These are phyloP conservation scores for Clonostachys rosea DNA, from an alignment of 2,329 filamentous ascomycete genomes.

Conservation along the genomic window DNA sequence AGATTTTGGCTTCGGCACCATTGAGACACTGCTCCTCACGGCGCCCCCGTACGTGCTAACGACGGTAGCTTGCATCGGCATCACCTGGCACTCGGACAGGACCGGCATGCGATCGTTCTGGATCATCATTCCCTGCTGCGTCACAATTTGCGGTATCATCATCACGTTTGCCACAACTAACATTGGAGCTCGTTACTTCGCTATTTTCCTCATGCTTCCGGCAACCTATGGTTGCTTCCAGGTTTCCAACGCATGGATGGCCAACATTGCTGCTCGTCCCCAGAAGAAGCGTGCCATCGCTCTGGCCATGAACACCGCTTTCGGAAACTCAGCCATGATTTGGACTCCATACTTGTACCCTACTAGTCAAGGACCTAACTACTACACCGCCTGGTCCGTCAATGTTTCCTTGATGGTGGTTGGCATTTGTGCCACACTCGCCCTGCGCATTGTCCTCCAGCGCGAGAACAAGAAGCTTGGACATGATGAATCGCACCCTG, in stretches of 20 bases:
- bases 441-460: conserved; percentile 8
- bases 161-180: conserved; percentile 9
- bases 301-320: conserved; percentile 14
- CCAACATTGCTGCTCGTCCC: conserved; percentile 14
- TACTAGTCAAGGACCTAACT: conserved; percentile 10
- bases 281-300: conserved; percentile 14
- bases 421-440: conserved; percentile 11
- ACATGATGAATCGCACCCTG: conserved; percentile 1
- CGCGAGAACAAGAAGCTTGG: conserved; percentile 7
- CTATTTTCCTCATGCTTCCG: conserved; percentile 11
- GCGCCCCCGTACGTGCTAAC: conserved; percentile 19
- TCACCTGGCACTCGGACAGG: conserved; percentile 19
- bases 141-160: conserved; percentile 10
- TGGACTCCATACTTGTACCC: conserved; percentile 17
- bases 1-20: conserved; percentile 15
- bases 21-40: conserved; percentile 17
- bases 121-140: conserved; percentile 10
- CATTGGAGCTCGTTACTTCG: conserved; percentile 10
- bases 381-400: conserved; percentile 10
- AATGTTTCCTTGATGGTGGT: conserved; percentile 10
- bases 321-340: conserved; percentile 14
- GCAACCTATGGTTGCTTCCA: conserved; percentile 9
- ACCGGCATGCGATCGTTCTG: conserved; percentile 13
- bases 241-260: conserved; percentile 16
- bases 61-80: conserved; percentile 15